Percentiles rank a stretch among this genome's conserved stretches.
phyloP scores from a whole-genome alignment of 2,329 filamentous ascomycete species.

The Aspergillus sp. region DNA sequence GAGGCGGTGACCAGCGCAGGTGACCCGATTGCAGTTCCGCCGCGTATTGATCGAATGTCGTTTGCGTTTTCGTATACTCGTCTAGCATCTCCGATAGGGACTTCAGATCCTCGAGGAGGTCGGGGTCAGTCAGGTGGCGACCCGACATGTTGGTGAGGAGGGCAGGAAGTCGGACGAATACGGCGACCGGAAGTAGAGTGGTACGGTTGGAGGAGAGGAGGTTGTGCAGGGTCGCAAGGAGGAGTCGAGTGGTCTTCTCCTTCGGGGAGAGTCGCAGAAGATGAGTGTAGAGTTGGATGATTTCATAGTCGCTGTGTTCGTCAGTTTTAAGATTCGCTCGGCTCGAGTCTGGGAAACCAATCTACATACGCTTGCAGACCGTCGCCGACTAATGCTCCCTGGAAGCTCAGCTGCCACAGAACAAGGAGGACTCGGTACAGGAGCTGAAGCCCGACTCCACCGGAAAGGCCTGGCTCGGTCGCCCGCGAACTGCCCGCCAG shows the following conservation, averaged over 20 bases:
- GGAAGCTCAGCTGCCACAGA: constrained; percentile 95
- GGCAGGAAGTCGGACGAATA: constrained; percentile 75
- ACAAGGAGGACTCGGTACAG: constrained; percentile 92
- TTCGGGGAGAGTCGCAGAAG: constrained; percentile 90
- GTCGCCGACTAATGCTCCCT: constrained; percentile 67
- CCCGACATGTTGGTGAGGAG: constrained; percentile 58
- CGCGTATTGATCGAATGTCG: constrained; percentile 68
- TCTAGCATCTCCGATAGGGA: constrained; percentile 67
- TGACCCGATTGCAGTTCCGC: constrained; percentile 84
- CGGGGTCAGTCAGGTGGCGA: constrained; percentile 50
- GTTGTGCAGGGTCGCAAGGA: constrained; percentile 86
- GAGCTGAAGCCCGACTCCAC: constrained; percentile 86
- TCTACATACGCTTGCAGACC: constrained; percentile 64
- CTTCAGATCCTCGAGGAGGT: constrained; percentile 50
- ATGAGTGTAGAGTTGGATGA: constrained; percentile 87
- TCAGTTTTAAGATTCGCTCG: constrained; percentile 8
- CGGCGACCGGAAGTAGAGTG: constrained; percentile 73
- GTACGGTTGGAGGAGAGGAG: constrained; percentile 72
- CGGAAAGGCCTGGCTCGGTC: constrained; percentile 62
- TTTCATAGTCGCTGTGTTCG: constrained; percentile 75
- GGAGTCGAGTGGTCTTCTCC: constrained; percentile 92
- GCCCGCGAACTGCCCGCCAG: constrained; percentile 61
- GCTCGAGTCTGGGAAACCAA: background rate
- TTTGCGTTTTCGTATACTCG: constrained; percentile 74
- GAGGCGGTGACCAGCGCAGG: constrained; percentile 88